These are phyloP conservation scores for Blastocystis hominis DNA, from an alignment of 352 stramenopile genomes.

Conservation along the genomic window DNA sequence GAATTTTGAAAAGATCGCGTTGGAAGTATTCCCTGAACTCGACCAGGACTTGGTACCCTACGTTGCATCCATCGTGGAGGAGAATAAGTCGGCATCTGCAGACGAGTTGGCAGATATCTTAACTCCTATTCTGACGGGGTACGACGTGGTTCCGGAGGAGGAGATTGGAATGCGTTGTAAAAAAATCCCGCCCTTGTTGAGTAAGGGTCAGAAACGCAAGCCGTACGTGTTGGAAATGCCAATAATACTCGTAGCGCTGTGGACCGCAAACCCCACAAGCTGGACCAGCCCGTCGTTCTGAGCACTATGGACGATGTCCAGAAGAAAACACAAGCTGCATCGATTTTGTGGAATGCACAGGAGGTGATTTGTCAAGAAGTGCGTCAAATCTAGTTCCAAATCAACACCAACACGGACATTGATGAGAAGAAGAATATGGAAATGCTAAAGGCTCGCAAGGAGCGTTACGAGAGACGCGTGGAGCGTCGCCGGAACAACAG, in stretches of 20 bases:
- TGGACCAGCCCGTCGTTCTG: background rate
- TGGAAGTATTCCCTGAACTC: slow-evolving; percentile 32
- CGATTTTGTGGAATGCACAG: slow-evolving; percentile 40
- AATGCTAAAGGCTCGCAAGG: background rate
- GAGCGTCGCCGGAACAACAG: slow-evolving; percentile 15
- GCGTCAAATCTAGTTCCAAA: background rate
- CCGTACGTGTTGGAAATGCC: background rate
- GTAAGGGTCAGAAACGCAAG: background rate
- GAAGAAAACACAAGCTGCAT: slow-evolving; percentile 41
- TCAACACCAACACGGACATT: slow-evolving; percentile 55
- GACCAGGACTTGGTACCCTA: slow-evolving; percentile 32
- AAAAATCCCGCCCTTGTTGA: background rate
- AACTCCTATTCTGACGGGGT: slow-evolving; percentile 43
- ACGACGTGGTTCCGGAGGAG: slow-evolving; percentile 19
- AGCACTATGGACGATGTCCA: slow-evolving; percentile 32
- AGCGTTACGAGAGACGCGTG: slow-evolving; percentile 22
- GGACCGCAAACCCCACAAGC: background rate
- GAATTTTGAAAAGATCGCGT: slow-evolving; percentile 4
- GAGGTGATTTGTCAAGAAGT: background rate
- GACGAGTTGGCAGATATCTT: background rate
- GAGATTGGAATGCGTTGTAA: slow-evolving; percentile 21
- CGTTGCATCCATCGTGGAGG: slow-evolving; percentile 40
- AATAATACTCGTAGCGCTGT: background rate
- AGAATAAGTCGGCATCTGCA: background rate
- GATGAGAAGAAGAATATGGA: slow-evolving; percentile 56